These are phyloP conservation scores for Backusella liffmaniae DNA, from an alignment of 192 early-diverging fungal genomes.

Conservation along the genomic window DNA sequence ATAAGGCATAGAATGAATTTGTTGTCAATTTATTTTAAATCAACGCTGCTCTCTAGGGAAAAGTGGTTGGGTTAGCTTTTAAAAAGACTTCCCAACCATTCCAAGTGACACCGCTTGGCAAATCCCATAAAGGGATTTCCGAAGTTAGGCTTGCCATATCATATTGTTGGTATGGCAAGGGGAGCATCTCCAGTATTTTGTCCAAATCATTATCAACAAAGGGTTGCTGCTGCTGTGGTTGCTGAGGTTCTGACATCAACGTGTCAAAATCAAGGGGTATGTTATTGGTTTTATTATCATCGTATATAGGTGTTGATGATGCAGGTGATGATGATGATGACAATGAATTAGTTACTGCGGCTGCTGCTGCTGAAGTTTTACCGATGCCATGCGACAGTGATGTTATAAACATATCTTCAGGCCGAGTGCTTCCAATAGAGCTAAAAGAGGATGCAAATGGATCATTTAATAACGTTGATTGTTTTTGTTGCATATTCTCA, in stretches of 20 bases:
- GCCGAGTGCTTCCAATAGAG: not conserved
- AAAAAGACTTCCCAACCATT: slow-evolving; percentile 13
- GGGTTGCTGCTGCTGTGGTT: not conserved
- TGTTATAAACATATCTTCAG: slow-evolving; percentile 23
- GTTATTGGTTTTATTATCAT: not conserved
- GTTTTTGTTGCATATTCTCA: not conserved
- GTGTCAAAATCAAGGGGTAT: not conserved
- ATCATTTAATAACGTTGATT: not conserved
- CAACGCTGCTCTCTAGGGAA: too few relatives aligned
- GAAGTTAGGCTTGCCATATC: not conserved
- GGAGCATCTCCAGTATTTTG: not conserved
- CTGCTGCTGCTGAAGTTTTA: not conserved
- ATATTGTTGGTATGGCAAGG: not conserved
- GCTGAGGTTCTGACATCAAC: not conserved
- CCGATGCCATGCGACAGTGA: not conserved
- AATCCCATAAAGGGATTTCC: slow-evolving; percentile 6
- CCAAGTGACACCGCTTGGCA: slow-evolving; percentile 8
- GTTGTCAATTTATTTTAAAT: too few relatives aligned
- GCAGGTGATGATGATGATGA: not conserved
- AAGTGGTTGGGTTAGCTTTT: not conserved
- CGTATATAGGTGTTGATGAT: not conserved
- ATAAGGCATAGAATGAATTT: too few relatives aligned
- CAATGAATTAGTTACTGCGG: not conserved
- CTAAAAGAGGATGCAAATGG: not conserved
- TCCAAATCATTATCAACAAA: slow-evolving; percentile 1